Percentiles rank a stretch among this genome's conserved stretches.
Evolutionary conservation across 495 filamentous ascomycete genomes (phyloP).

Genomic region (Xylaria sp.): DNA sequence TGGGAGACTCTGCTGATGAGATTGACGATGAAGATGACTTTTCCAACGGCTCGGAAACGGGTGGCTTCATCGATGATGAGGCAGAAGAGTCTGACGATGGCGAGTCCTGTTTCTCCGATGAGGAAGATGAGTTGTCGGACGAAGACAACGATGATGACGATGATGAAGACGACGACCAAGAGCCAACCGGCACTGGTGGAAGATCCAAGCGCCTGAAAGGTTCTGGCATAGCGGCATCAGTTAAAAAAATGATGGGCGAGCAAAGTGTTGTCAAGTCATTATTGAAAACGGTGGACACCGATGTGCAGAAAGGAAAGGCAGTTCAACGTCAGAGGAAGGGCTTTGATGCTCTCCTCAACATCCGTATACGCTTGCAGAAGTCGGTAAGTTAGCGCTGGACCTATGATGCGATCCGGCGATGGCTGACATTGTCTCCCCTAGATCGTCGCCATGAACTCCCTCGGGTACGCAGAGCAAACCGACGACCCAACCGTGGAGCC

Average conservation of each 20-base stretch:
- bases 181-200: constrained; percentile 26
- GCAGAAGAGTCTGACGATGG: constrained; percentile 47
- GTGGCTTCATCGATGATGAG: constrained; percentile 45
- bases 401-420: background rate
- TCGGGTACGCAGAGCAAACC: constrained; percentile 56
- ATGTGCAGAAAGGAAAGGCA: constrained; percentile 83
- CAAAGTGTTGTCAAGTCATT: constrained; percentile 59
- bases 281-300: constrained; percentile 45
- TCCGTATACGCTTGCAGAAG: constrained; percentile 90
- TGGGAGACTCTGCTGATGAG: constrained; percentile 41
- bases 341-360: constrained; percentile 86
- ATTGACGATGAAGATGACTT: constrained; percentile 51
- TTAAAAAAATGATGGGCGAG: constrained; percentile 41
- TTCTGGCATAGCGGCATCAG: constrained; percentile 30
- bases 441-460: constrained; percentile 78
- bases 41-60: constrained; percentile 46
- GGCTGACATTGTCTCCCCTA: background rate
- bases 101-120: constrained; percentile 30
- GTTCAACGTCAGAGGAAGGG: constrained; percentile 82
- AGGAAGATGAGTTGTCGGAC: constrained; percentile 63
- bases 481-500: constrained; percentile 44
- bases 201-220: constrained; percentile 32
- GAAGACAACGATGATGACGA: constrained; percentile 80
- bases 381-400: constrained; percentile 44
- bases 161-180: constrained; percentile 50